These are phyloP conservation scores for Raffaelea albimanens DNA, from an alignment of 2,329 filamentous ascomycete species.

Conservation along the genomic window DNA sequence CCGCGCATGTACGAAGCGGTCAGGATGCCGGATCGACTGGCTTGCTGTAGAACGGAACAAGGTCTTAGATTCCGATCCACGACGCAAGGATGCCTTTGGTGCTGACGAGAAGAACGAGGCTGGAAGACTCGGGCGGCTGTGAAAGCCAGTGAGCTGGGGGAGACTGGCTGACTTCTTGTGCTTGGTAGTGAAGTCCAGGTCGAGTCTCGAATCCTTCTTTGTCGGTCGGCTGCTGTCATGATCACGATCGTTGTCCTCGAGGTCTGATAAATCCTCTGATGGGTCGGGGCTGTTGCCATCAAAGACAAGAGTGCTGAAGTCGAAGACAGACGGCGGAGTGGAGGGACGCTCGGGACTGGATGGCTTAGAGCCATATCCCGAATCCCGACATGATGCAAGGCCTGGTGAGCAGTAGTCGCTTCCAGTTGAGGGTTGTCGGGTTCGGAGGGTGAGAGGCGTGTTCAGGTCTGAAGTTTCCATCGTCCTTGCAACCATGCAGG, in stretches of 20 bases:
- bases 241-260: background rate
- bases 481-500: too few relatives aligned
- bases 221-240: background rate
- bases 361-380: slow-evolving; percentile 12
- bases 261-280: background rate
- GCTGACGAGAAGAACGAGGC: slow-evolving; percentile 9
- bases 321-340: background rate
- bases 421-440: too few relatives aligned
- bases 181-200: background rate
- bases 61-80: slow-evolving; percentile 16
- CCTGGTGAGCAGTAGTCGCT: too few relatives aligned
- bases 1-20: slow-evolving; percentile 44
- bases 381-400: slow-evolving; percentile 5
- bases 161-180: slow-evolving; percentile 1
- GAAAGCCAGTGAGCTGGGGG: background rate
- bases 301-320: slow-evolving; percentile 3
- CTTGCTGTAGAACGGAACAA: slow-evolving; percentile 1
- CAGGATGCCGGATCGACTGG: slow-evolving; percentile 21
- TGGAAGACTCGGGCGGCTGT: background rate
- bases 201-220: background rate
- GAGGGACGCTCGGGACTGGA: slow-evolving; percentile 5
- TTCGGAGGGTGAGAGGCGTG: too few relatives aligned
- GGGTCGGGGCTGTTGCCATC: slow-evolving; percentile 8
- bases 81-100: slow-evolving; percentile 3
- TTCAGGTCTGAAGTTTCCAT: too few relatives aligned